Evolutionary conservation across 768 basidiomycete genomes (phyloP).

Genomic region (Mycena leptocephala): DNA sequence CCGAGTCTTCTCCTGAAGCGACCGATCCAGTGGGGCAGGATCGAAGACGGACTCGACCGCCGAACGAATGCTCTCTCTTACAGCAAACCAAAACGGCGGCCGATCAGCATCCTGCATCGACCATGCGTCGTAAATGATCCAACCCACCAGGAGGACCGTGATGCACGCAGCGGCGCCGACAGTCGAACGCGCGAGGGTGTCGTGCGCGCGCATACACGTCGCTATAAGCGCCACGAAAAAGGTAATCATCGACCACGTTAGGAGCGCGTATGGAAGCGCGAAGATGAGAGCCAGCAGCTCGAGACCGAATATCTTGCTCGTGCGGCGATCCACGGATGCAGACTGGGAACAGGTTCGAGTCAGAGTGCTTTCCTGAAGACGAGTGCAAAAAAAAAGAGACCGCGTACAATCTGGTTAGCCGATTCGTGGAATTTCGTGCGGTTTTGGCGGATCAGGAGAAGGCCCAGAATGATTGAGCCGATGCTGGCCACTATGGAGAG

Average conservation of each 20-base stretch:
- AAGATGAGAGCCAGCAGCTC: conserved; percentile 62
- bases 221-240: conserved; percentile 19
- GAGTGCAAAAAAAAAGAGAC: neutral
- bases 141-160: neutral
- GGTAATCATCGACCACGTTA: conserved; percentile 55
- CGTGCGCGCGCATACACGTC: neutral
- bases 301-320: conserved; percentile 51
- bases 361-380: neutral
- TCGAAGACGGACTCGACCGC: neutral
- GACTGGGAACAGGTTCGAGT: neutral
- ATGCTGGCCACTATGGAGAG: conserved; percentile 51
- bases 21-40: neutral
- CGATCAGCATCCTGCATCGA: conserved; percentile 11
- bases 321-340: conserved; percentile 37
- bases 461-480: conserved; percentile 50
- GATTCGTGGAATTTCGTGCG: conserved; percentile 40
- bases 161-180: neutral
- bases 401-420: conserved; percentile 44
- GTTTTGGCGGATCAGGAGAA: conserved; percentile 51
- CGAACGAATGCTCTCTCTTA: neutral
- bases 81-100: neutral
- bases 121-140: conserved; percentile 34
- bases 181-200: neutral
- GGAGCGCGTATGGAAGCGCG: conserved; percentile 60
- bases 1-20: neutral